Evolutionary conservation across 129 eudicot genomes (phyloP).

Genomic region (Flaveria trinervia): DNA sequence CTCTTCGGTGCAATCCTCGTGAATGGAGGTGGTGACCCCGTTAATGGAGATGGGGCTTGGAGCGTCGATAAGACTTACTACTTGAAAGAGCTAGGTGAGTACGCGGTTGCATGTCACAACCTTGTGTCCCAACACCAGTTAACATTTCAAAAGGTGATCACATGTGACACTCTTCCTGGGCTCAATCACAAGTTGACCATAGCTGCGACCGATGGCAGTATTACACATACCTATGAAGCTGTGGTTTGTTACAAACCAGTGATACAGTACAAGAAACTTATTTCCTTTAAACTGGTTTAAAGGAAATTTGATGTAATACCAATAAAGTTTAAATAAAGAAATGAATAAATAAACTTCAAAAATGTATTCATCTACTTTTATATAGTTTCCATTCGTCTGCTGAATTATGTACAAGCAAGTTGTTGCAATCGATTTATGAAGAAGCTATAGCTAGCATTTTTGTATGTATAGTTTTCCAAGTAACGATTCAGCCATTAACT

Average conservation of each 20-base stretch:
- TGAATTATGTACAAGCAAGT: too few relatives aligned
- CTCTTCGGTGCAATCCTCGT: slow-evolving; percentile 24
- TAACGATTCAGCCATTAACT: too few relatives aligned
- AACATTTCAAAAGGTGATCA: slow-evolving; percentile 33
- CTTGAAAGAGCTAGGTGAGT: slow-evolving; percentile 26
- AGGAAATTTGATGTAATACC: neutral
- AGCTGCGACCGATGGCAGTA: slow-evolving; percentile 21
- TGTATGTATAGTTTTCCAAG: too few relatives aligned
- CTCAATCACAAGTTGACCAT: slow-evolving; percentile 35
- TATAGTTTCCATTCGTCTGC: neutral
- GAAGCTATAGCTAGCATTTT: too few relatives aligned
- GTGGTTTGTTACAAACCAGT: slow-evolving; percentile 37
- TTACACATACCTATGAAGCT: slow-evolving; percentile 36
- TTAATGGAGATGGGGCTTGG: neutral
- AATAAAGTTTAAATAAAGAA: neutral
- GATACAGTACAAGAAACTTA: slow-evolving; percentile 29
- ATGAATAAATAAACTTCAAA: slow-evolving; percentile 18
- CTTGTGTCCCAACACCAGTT: slow-evolving; percentile 26
- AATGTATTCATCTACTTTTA: neutral
- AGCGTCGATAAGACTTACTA: neutral
- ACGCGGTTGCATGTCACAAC: slow-evolving; percentile 36
- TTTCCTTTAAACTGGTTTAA: slow-evolving; percentile 33
- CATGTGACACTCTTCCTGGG: slow-evolving; percentile 7
- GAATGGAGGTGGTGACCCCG: neutral
- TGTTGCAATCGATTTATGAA: too few relatives aligned